Base-by-base conservation (phyloP, 768 basidiomycete species). In the Hypsizygus marmoreus region DNA sequence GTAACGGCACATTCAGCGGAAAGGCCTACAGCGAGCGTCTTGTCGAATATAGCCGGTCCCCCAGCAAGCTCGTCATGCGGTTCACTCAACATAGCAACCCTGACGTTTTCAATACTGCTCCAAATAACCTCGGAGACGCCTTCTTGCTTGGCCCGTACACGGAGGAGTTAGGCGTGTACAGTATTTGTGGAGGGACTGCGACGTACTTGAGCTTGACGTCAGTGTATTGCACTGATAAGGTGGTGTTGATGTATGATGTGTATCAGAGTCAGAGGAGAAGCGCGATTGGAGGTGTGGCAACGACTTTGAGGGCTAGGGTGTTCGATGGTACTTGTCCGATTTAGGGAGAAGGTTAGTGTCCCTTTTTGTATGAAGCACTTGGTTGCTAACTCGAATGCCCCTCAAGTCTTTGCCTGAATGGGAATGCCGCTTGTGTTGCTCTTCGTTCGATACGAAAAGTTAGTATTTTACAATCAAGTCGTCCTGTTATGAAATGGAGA, bases 281-380 rank as follows among this genome's bases (percentile, higher is more conserved):
- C 3, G 28, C 22, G 6, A 22, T 52, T 2, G 37, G 31, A 17
- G 23, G 9, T 8, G 38, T 48, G 32, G 51, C 41, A 30, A 22
- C 40, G 19, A 24, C 43, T 22, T 41, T 47, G 38, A 33, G 37
- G 2, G 46, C 37, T 23, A 9, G 35, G 9, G 43, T 35, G 40
- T 52, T 52, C 24, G 37, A 26, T 35, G 46, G 51, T n/a, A 48
- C 51, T 6, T 52, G 51, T n/a, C 46, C 51, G n/a, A 16, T 35
- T 10, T 30, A n/a, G n/a, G n/a, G n/a, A n/a, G n/a, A n/a, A n/a
- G n/a, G n/a, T n/a, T n/a, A n/a, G n/a, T n/a, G n/a, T n/a, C n/a
- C n/a, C n/a, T n/a, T n/a, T n/a, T n/a, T n/a, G n/a, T n/a, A n/a
- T n/a, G n/a, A n/a, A n/a, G n/a, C n/a, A n/a, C n/a, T n/a, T n/a